phyloP scores from a whole-genome alignment of 2,329 filamentous ascomycete species.

The Tolypocladium paradoxum region DNA sequence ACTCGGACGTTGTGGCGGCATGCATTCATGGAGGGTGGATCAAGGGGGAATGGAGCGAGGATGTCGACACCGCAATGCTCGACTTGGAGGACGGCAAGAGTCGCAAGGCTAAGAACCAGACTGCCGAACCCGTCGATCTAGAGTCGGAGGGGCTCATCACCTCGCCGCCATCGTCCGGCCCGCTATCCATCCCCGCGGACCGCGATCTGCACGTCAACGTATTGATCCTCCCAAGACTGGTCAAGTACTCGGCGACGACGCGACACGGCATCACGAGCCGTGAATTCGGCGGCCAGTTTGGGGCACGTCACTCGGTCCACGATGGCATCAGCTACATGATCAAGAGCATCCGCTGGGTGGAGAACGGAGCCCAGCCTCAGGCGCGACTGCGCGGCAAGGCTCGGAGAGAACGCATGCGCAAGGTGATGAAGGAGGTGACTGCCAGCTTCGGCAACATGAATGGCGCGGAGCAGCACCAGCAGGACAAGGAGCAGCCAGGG shows the following conservation, averaged over 20 bases:
- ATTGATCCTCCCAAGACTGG: slow-evolving; percentile 67
- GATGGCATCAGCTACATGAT: slow-evolving; percentile 89
- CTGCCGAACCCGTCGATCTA: slow-evolving; percentile 18
- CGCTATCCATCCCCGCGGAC: slow-evolving; percentile 52
- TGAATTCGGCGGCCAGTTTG: slow-evolving; percentile 53
- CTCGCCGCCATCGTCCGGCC: slow-evolving; percentile 46
- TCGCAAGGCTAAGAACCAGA: slow-evolving; percentile 19
- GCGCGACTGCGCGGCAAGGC: slow-evolving; percentile 45
- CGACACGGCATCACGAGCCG: slow-evolving; percentile 75
- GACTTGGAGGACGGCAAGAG: slow-evolving; percentile 32
- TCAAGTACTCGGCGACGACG: slow-evolving; percentile 64
- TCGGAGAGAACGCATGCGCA: slow-evolving; percentile 44
- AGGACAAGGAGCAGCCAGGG: slow-evolving; percentile 12
- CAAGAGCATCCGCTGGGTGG: slow-evolving; percentile 71
- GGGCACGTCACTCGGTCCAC: slow-evolving; percentile 41
- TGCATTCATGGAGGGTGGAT: slow-evolving; percentile 93
- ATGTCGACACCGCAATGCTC: slow-evolving; percentile 61
- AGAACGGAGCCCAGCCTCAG: slow-evolving; percentile 55
- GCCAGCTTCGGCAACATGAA: slow-evolving; percentile 20
- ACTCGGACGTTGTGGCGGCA: slow-evolving; percentile 85
- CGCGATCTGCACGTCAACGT: slow-evolving; percentile 82
- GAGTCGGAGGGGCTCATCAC: slow-evolving; percentile 34
- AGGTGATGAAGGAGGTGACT: slow-evolving; percentile 42
- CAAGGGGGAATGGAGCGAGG: slow-evolving; percentile 73
- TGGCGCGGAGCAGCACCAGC: slow-evolving; percentile 10